Evolutionary conservation across 2,329 filamentous ascomycete genomes (phyloP), one percentile per base, ranked within the genome.

Genomic region (Cyanodermella asteris): DNA sequence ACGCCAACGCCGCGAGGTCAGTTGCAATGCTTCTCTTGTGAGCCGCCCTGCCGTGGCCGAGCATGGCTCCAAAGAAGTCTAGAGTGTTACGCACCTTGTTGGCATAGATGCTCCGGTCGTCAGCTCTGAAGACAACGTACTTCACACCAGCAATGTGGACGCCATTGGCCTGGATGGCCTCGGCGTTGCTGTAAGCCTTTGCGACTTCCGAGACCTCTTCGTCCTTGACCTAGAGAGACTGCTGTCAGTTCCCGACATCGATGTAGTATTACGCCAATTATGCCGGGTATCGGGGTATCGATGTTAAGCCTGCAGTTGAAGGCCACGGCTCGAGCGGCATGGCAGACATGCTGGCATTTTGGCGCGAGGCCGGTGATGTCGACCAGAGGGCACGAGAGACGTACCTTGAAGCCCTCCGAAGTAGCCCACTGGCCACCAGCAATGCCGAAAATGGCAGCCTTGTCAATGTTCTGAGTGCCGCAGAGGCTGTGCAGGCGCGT

Each of bases 391-490:
- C 23, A 16, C 22, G 23, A 27, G 23, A 31, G 30, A 46, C 55
- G 49, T 72, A 91, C 80, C 46, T 60, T 55, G 57, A 91, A 91
- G 38, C 60, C 64, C 27, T 63, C 13, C 15, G 69, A 70, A 20
- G 59, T 47, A 32, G 80, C 80, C 78, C 80, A 90, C 40, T 67
- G 61, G 46, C 72, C 80, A 41, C 80, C 77, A 38, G 74, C 74
- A 36, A 54, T 56, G 51, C 74, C 81, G 59, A 87, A 69, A 49
- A 91, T 81, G 45, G 76, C 75, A 41, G 64, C 81, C 57, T 80
- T 72, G 57, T 87, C 73, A 44, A 91, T 53, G 47, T 82, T 72
- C 43, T 71, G 71, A 41, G 63, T 71, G 55, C 62, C 72, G 44
- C 90, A 64, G 42, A 91, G 68, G 64, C 80, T 91, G 45, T 38